Evolutionary conservation across 768 basidiomycete genomes (phyloP), one percentile per base, ranked within the genome.

Genomic region (Strobilomyces confusus): DNA sequence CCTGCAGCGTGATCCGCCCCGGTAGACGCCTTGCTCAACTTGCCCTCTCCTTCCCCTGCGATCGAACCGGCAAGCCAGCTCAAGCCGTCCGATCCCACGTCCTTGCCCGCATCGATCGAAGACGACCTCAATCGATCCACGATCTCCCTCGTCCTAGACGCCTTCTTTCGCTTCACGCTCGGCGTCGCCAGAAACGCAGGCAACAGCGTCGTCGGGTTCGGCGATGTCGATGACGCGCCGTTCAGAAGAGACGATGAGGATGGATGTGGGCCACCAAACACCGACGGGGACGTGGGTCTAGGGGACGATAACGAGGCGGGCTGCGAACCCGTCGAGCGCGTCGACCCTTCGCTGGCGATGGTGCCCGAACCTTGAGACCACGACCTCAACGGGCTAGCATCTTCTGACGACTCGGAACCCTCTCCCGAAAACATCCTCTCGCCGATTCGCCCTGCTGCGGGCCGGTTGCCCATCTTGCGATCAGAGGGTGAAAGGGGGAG

Each of bases 111-210:
- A 51, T 65, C 64, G 9, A 67, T 48, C 34, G 63, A 64, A 41
- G 56, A 61, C 38, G 62, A 66, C 49, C 63, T 58, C 52, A 67
- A n/a, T 36, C 55, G 58, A 48, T 67, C 65, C 1, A 67, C 62
- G 34, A 67, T 68, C 54, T 68, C 65, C n/a, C 66, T 61, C 54
- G 65, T 67, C 38, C 62, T 55, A 25, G 66, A 67, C 11, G 53
- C 15, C 57, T 58, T 68, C 55, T 67, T 67, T 13, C 62, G 54
- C 30, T 66, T 64, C 40, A 43, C 48, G 22, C 33, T 36, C 38
- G 61, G 20, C 17, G 59, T 59, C 14, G 63, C 52, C 13, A 67
- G 45, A 49, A 67, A 67, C 0, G 66, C 61, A 26, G 66, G 65
- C 20, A 67, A 59, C 17, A 66, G 15, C 0, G 61, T 55, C 13